Conservation (phyloP, 2,329 filamentous ascomycete genomes). For the Nigrospora oryzae region DNA sequence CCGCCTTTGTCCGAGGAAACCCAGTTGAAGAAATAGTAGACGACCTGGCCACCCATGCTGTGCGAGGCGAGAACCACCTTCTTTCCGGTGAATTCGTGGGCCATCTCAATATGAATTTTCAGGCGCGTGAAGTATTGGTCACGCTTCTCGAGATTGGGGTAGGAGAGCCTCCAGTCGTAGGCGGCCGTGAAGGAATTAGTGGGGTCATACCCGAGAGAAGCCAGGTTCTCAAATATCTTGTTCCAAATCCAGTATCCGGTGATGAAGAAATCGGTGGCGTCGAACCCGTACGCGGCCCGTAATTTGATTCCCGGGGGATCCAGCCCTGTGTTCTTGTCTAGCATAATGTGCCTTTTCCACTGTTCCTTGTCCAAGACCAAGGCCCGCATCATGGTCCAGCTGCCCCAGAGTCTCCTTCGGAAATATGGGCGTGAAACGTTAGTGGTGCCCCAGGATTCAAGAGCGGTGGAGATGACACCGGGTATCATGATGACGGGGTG, state of each 20-base stretch:
- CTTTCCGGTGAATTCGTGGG: constrained; percentile 60
- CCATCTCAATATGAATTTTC: constrained; percentile 84
- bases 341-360: constrained; percentile 96
- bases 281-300: constrained; percentile 89
- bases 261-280: constrained; percentile 93
- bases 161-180: constrained; percentile 90
- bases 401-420: constrained; percentile 89
- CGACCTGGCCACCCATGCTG: constrained; percentile 94
- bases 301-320: constrained; percentile 88
- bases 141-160: constrained; percentile 77
- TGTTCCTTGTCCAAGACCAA: constrained; percentile 85
- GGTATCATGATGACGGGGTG: constrained; percentile 96
- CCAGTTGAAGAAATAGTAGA: constrained; percentile 78
- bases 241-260: constrained; percentile 98
- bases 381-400: constrained; percentile 98
- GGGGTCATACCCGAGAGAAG: constrained; percentile 92
- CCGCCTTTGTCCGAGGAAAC: constrained; percentile 74
- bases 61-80: constrained; percentile 87
- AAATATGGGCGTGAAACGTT: constrained; percentile 85
- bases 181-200: constrained; percentile 62
- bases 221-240: constrained; percentile 95
- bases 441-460: constrained; percentile 93
- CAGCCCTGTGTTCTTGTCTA: constrained; percentile 83
- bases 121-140: constrained; percentile 92
- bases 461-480: constrained; percentile 91